Percentiles rank a stretch among this genome's conserved stretches.
These are phyloP conservation scores for Volvariella volvacea DNA, from an alignment of 1,284 basidiomycete species.

Conservation along the genomic window DNA sequence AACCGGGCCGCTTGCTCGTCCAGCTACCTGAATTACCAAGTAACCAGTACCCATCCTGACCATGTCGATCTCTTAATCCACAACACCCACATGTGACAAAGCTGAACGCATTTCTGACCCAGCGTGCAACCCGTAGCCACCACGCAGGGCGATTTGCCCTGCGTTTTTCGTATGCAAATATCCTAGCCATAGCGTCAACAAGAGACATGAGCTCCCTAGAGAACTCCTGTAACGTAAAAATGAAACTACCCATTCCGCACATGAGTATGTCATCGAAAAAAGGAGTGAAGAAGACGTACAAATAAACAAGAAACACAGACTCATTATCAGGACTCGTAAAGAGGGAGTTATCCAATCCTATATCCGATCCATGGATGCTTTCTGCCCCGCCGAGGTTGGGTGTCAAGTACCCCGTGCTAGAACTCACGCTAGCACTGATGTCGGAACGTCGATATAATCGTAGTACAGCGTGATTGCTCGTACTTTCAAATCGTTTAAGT, in stretches of 20 bases:
- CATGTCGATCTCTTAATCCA: conserved; percentile 3
- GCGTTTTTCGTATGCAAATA: conserved; percentile 56
- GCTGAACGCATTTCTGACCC: background rate
- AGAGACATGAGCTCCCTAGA: conserved; percentile 75
- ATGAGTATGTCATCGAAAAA: too few species aligned
- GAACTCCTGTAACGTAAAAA: conserved; percentile 92
- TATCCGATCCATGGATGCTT: conserved; percentile 5
- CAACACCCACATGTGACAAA: conserved; percentile 7
- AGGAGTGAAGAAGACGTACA: conserved; percentile 54
- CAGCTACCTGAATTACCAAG: conserved; percentile 8
- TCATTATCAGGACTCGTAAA: conserved; percentile 35
- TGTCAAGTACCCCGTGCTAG: too few species aligned
- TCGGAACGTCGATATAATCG: conserved; percentile 63
- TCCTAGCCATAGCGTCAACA: conserved; percentile 73
- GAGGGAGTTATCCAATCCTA: conserved; percentile 9
- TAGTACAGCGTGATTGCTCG: conserved; percentile 76
- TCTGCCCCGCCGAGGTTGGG: too few species aligned
- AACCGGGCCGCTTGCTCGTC: conserved; percentile 6
- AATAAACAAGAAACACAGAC: conserved; percentile 83
- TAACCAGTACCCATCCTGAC: conserved; percentile 5
- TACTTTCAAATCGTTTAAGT: conserved; percentile 71
- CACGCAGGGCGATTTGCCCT: conserved; percentile 12
- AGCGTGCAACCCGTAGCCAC: conserved; percentile 3
- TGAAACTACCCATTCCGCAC: conserved; percentile 68
- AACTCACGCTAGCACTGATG: background rate